Percentiles rank a stretch among this genome's conserved stretches.
Conservation (phyloP, 768 basidiomycete genomes). For the Tulasnella calospora region DNA sequence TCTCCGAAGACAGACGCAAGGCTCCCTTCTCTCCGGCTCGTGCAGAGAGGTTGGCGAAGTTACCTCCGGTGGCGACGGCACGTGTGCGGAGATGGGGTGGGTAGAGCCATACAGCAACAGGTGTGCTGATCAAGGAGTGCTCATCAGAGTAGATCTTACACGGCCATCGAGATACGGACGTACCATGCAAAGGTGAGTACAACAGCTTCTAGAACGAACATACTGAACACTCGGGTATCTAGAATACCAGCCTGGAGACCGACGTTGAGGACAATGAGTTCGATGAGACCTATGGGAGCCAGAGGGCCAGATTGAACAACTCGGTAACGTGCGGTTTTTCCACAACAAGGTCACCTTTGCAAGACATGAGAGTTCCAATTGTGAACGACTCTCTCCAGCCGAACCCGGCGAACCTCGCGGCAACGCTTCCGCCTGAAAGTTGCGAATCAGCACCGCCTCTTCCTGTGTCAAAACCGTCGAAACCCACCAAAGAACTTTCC, state of each 20-base stretch:
- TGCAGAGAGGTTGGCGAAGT: conserved; percentile 44
- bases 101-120: conserved; percentile 61
- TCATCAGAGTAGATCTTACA: neutral
- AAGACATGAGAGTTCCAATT: conserved; percentile 90
- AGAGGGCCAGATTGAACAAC: neutral
- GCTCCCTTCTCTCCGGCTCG: conserved; percentile 37
- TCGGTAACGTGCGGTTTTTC: neutral
- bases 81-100: conserved; percentile 57
- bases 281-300: conserved; percentile 51
- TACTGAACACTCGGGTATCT: conserved; percentile 69
- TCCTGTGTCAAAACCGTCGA: neutral
- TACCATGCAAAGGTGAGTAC: conserved; percentile 58
- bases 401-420: conserved; percentile 65
- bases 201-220: conserved; percentile 88
- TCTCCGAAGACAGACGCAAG: conserved; percentile 34
- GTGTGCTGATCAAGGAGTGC: conserved; percentile 42
- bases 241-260: conserved; percentile 79
- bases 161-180: neutral
- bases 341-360: conserved; percentile 67
- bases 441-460: neutral
- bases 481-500: conserved; percentile 72
- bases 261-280: conserved; percentile 93
- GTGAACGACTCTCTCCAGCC: conserved; percentile 73
- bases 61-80: conserved; percentile 44
- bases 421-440: conserved; percentile 52